Evolutionary conservation across 2,329 filamentous ascomycete species (phyloP).

Genomic region (Pezicula carpinea): DNA sequence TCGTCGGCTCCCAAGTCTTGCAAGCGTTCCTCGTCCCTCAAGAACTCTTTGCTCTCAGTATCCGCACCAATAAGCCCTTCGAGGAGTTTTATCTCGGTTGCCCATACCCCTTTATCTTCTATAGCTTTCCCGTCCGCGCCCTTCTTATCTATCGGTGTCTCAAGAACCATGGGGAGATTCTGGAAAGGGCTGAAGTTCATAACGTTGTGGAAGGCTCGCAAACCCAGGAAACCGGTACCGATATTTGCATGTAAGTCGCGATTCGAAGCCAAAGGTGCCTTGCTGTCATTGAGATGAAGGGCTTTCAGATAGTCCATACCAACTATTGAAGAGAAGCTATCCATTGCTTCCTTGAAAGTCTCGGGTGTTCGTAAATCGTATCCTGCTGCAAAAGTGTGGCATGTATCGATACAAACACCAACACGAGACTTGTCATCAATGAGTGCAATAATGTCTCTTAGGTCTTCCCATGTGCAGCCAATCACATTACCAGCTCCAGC

Average conservation of each 20-base stretch:
- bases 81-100: constrained; percentile 88
- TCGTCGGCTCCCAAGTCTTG: constrained; percentile 65
- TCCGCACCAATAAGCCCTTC: constrained; percentile 87
- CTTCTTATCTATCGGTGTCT: constrained; percentile 84
- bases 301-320: constrained; percentile 78
- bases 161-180: constrained; percentile 83
- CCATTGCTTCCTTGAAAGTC: constrained; percentile 68
- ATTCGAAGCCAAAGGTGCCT: constrained; percentile 76
- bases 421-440: constrained; percentile 79
- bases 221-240: constrained; percentile 86
- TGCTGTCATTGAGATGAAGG: constrained; percentile 92
- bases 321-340: constrained; percentile 71
- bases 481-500: constrained; percentile 84
- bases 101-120: constrained; percentile 84
- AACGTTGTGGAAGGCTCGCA: constrained; percentile 85
- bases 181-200: constrained; percentile 78
- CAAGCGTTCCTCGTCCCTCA: constrained; percentile 57
- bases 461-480: constrained; percentile 79
- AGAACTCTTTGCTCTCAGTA: constrained; percentile 68
- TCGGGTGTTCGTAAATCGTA: constrained; percentile 79
- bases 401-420: constrained; percentile 94
- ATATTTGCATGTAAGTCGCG: constrained; percentile 95
- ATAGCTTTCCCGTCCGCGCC: constrained; percentile 60
- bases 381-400: constrained; percentile 90
- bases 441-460: constrained; percentile 75